phyloP scores from a whole-genome alignment of 2,329 filamentous ascomycete species.

The Rhinocladiella mackenziei region DNA sequence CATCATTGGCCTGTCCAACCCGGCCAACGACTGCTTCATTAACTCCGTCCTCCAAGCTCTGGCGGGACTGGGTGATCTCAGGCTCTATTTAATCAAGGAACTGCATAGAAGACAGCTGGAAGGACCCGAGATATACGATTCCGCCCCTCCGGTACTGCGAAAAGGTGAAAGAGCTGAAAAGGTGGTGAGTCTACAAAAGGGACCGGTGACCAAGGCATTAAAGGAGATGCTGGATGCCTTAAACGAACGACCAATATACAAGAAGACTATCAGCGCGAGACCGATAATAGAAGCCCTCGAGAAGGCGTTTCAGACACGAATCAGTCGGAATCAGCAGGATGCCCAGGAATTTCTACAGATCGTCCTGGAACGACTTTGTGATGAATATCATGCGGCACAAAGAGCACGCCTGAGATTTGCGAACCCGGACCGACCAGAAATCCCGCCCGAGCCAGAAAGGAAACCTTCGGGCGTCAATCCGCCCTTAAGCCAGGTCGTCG shows the following conservation, averaged over 20 bases:
- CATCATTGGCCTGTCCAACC: slow-evolving; percentile 82
- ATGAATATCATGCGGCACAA: slow-evolving; percentile 85
- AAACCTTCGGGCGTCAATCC: slow-evolving; percentile 25
- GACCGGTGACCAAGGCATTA: slow-evolving; percentile 76
- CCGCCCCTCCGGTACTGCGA: slow-evolving; percentile 45
- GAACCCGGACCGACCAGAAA: slow-evolving; percentile 26
- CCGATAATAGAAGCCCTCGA: slow-evolving; percentile 81
- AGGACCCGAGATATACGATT: slow-evolving; percentile 68
- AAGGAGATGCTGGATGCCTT: slow-evolving; percentile 90
- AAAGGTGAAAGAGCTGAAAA: slow-evolving; percentile 45
- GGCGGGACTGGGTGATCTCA: slow-evolving; percentile 81
- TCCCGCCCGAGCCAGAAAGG: slow-evolving; percentile 37
- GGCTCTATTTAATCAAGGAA: slow-evolving; percentile 88
- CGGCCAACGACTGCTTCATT: slow-evolving; percentile 94
- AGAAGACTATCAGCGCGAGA: slow-evolving; percentile 87
- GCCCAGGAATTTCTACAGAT: slow-evolving; percentile 96
- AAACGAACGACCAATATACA: slow-evolving; percentile 89
- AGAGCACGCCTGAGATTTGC: slow-evolving; percentile 57
- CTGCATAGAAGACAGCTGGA: slow-evolving; percentile 79
- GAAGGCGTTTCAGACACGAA: slow-evolving; percentile 78
- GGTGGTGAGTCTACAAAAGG: slow-evolving; percentile 64
- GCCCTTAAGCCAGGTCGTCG: slow-evolving; percentile 38
- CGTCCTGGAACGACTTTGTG: slow-evolving; percentile 82
- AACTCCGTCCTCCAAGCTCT: slow-evolving; percentile 93
- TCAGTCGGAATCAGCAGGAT: slow-evolving; percentile 93